Conservation (phyloP, 345 rosid genomes). For the Bruguiera parviflora region DNA sequence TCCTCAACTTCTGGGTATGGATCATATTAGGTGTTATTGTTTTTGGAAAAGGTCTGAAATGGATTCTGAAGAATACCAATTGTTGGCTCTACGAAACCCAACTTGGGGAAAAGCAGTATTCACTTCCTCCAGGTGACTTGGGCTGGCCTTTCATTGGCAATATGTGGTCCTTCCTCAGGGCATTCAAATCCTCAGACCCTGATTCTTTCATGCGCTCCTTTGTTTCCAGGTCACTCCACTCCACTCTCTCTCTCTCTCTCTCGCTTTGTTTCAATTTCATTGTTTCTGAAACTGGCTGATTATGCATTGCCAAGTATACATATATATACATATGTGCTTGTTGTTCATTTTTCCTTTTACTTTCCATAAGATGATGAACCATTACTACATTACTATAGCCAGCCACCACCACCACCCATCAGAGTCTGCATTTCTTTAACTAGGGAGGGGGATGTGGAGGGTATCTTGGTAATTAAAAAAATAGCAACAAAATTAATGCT, state of each 20-base stretch:
- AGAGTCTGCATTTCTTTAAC: too few species aligned
- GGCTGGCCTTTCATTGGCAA: conserved; percentile 90
- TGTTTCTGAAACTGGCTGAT: background rate
- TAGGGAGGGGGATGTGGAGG: too few species aligned
- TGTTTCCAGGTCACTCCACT: conserved; percentile 38
- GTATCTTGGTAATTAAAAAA: too few species aligned
- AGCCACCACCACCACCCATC: too few species aligned
- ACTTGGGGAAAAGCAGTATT: conserved; percentile 43
- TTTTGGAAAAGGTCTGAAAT: conserved; percentile 25
- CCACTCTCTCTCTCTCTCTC: background rate
- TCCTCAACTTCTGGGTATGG: too few species aligned
- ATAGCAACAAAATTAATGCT: too few species aligned
- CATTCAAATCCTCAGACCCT: conserved; percentile 67
- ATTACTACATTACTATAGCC: too few species aligned
- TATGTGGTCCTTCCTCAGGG: conserved; percentile 79
- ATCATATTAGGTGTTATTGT: background rate
- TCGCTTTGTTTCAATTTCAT: background rate
- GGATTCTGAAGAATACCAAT: conserved; percentile 48
- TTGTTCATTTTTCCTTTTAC: too few species aligned
- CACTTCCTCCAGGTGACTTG: conserved; percentile 77
- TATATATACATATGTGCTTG: too few species aligned
- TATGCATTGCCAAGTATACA: too few species aligned
- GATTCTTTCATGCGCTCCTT: conserved; percentile 55
- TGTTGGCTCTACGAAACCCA: conserved; percentile 53
- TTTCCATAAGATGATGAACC: too few species aligned